These are phyloP conservation scores for Rhododendron mucronatum DNA, from an alignment of 148 eudicot genomes.

Conservation along the genomic window DNA sequence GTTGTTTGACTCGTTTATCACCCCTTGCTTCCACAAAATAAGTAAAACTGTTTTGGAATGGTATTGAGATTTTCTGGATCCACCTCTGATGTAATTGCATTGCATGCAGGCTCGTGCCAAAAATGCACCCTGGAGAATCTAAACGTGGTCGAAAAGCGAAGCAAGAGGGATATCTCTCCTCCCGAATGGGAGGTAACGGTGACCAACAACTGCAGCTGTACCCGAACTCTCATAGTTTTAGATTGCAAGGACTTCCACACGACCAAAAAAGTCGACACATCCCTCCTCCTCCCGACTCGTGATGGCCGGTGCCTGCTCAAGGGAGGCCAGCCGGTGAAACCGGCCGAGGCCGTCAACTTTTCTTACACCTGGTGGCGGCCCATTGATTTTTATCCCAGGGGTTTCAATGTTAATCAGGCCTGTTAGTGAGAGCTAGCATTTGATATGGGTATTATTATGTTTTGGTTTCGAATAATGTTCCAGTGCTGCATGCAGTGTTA, in stretches of 20 bases:
- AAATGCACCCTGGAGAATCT: not conserved
- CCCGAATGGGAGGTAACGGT: not conserved
- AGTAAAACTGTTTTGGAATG: too few relatives aligned
- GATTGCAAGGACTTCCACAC: not conserved
- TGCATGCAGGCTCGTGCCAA: not conserved
- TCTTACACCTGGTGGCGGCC: too few relatives aligned
- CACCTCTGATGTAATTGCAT: not conserved
- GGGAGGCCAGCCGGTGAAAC: not conserved
- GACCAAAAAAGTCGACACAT: not conserved
- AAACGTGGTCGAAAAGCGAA: not conserved
- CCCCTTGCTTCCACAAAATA: too few relatives aligned
- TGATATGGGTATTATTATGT: too few relatives aligned
- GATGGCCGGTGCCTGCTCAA: not conserved
- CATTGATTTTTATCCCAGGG: too few relatives aligned
- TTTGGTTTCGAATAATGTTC: too few relatives aligned
- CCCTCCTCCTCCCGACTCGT: not conserved
- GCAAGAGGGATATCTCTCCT: not conserved
- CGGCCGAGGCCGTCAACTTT: not conserved
- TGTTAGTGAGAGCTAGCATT: too few relatives aligned
- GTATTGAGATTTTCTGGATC: not conserved
- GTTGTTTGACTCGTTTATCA: too few relatives aligned
- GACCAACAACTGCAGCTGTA: not conserved
- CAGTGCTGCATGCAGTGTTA: too few relatives aligned
- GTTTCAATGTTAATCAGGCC: too few relatives aligned
- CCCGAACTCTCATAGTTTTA: not conserved